A percentile compares a stretch with the other conserved stretches of the same genome.
phyloP scores from a whole-genome alignment of 2,329 filamentous ascomycete species.

The Botrytis byssoidea region DNA sequence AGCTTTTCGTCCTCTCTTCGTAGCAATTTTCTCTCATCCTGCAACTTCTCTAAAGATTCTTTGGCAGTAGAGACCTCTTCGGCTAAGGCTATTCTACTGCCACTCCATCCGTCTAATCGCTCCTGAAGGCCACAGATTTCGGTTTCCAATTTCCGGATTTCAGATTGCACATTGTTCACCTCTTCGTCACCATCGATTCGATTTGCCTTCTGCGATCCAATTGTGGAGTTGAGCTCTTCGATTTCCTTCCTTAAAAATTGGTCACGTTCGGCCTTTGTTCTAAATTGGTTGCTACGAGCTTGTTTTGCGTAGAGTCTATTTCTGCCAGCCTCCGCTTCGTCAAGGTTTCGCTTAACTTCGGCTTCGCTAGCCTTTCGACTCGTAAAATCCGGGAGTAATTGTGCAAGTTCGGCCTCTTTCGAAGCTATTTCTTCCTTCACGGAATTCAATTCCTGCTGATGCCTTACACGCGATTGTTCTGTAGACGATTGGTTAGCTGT shows the following conservation, averaged over 20 bases:
- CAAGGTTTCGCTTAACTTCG: constrained; percentile 67
- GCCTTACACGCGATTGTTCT: constrained; percentile 68
- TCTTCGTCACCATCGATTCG: constrained; percentile 83
- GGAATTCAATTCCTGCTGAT: constrained; percentile 68
- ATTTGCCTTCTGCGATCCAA: constrained; percentile 80
- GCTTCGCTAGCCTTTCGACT: constrained; percentile 71
- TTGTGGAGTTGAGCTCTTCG: constrained; percentile 70
- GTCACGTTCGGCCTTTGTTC: constrained; percentile 84
- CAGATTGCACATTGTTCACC: constrained; percentile 65
- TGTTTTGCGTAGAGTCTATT: constrained; percentile 89
- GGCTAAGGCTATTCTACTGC: constrained; percentile 68
- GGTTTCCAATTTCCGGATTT: constrained; percentile 69
- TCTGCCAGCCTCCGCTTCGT: constrained; percentile 70
- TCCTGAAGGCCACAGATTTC: constrained; percentile 70
- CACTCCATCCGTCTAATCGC: constrained; percentile 75
- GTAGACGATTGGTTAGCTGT: constrained; percentile 78
- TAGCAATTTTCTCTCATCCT: constrained; percentile 83
- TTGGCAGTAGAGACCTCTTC: constrained; percentile 75
- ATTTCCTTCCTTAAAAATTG: constrained; percentile 79
- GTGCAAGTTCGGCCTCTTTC: constrained; percentile 73
- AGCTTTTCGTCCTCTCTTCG: constrained; percentile 89
- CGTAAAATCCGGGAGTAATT: constrained; percentile 75
- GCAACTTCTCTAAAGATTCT: constrained; percentile 73
- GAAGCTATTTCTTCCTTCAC: constrained; percentile 72
- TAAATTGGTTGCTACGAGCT: constrained; percentile 82